Evolutionary conservation across 169 alveolate genomes (phyloP).

Genomic region (Eimeria sp.): DNA sequence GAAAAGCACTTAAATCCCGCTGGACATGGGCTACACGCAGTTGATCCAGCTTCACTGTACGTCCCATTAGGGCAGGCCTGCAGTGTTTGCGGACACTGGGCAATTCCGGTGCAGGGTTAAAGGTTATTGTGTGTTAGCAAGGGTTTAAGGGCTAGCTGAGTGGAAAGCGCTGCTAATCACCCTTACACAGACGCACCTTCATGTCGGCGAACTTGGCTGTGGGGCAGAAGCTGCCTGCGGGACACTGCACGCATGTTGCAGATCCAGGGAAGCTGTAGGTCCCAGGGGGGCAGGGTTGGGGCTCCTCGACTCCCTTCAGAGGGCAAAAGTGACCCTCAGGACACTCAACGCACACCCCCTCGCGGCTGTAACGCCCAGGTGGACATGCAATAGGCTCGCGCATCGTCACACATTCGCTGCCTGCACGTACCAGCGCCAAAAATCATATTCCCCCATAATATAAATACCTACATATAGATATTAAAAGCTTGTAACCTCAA

Average conservation of each 20-base stretch:
- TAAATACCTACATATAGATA: too few species aligned
- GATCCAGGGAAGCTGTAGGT: conserved; percentile 42
- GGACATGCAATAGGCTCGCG: conserved; percentile 3
- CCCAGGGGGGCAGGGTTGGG: conserved; percentile 30
- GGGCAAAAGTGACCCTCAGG: conserved; percentile 35
- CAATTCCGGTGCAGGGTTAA: background rate
- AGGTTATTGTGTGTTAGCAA: background rate
- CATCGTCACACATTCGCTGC: background rate
- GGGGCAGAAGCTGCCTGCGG: conserved; percentile 45
- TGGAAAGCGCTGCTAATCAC: too few species aligned
- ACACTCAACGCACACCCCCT: background rate
- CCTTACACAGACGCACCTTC: background rate
- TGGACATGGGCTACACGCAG: conserved; percentile 21
- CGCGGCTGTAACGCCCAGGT: background rate
- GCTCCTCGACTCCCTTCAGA: background rate
- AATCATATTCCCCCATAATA: too few species aligned
- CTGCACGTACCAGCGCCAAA: background rate
- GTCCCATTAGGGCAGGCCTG: conserved; percentile 43
- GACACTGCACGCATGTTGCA: conserved; percentile 4
- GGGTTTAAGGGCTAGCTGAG: too few species aligned
- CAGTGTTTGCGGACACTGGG: background rate
- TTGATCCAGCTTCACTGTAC: conserved; percentile 43
- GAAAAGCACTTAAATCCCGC: conserved; percentile 20
- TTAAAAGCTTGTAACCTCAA: background rate
- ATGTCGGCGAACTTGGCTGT: conserved; percentile 31